These are phyloP conservation scores for Jackrogersella minutella DNA, from an alignment of 495 filamentous ascomycete species.

Conservation along the genomic window DNA sequence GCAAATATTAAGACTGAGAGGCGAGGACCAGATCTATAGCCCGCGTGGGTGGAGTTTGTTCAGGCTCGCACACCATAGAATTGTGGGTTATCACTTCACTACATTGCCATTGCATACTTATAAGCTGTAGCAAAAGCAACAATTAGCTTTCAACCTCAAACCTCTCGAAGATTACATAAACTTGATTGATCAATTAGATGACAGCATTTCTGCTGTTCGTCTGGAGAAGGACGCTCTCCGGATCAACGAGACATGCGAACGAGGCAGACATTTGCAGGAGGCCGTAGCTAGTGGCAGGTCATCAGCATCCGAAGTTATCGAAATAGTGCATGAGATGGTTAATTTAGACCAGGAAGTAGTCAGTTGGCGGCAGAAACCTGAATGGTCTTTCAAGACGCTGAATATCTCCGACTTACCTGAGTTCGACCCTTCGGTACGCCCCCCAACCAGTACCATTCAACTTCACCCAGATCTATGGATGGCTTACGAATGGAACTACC, in stretches of 20 bases:
- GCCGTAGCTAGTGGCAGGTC: conserved; percentile 17
- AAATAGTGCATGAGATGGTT: conserved; percentile 39
- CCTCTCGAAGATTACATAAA: conserved; percentile 33
- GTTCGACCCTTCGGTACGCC: conserved; percentile 16
- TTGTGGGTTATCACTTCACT: conserved; percentile 29
- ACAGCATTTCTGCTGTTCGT: conserved; percentile 29
- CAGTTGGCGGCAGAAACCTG: conserved; percentile 40
- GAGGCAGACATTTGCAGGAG: conserved; percentile 39
- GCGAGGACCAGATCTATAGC: conserved; percentile 37
- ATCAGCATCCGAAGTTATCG: conserved; percentile 22
- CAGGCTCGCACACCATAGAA: conserved; percentile 45
- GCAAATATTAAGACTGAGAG: conserved; percentile 47
- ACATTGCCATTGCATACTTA: background rate
- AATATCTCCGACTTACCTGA: conserved; percentile 32
- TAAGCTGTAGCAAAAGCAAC: conserved; percentile 42
- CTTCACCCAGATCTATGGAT: conserved; percentile 48
- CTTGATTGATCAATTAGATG: conserved; percentile 40
- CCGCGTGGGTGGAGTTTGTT: conserved; percentile 47
- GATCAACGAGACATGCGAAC: conserved; percentile 43
- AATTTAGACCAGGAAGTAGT: conserved; percentile 35
- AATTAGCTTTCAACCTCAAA: conserved; percentile 36
- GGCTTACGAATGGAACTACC: conserved; percentile 54
- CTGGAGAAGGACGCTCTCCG: conserved; percentile 42
- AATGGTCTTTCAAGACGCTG: conserved; percentile 43
- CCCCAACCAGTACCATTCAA: conserved; percentile 34